Percentiles rank a stretch among this genome's conserved stretches.
Conservation (phyloP, 148 eudicot genomes). For the Cornus florida region DNA sequence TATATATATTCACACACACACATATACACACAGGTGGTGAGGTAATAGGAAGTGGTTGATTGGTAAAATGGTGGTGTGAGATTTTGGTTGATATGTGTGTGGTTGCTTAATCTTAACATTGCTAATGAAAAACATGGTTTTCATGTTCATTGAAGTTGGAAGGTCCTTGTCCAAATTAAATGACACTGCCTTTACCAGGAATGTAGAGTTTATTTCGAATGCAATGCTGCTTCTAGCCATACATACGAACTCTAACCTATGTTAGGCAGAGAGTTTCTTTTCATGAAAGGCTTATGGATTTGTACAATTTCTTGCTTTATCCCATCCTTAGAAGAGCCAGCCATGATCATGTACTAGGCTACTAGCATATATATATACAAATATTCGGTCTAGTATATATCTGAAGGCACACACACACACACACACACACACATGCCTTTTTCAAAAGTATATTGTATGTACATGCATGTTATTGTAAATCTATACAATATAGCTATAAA, state of each 20-base stretch:
- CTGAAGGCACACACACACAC: too few species aligned
- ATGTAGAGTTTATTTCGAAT: not conserved
- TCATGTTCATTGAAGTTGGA: conserved; percentile 2
- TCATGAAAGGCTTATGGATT: conserved; percentile 7
- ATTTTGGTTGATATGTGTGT: not conserved
- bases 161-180: conserved; percentile 15
- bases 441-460: not conserved
- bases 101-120: conserved; percentile 7
- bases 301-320: conserved; percentile 20
- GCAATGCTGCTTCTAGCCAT: conserved; percentile 16
- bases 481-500: not conserved
- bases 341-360: conserved; percentile 10
- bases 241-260: not conserved
- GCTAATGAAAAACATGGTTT: not conserved
- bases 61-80: conserved; percentile 3
- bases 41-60: not conserved
- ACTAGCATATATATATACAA: not conserved
- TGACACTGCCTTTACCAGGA: conserved; percentile 15
- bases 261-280: conserved; percentile 5
- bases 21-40: too few species aligned
- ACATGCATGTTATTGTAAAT: not conserved
- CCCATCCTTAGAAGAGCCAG: conserved; percentile 23
- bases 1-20: too few species aligned
- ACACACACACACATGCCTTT: not conserved
- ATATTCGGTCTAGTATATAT: not conserved